phyloP scores from a whole-genome alignment of 257 asterid species.

The Nicotiana otophora region DNA sequence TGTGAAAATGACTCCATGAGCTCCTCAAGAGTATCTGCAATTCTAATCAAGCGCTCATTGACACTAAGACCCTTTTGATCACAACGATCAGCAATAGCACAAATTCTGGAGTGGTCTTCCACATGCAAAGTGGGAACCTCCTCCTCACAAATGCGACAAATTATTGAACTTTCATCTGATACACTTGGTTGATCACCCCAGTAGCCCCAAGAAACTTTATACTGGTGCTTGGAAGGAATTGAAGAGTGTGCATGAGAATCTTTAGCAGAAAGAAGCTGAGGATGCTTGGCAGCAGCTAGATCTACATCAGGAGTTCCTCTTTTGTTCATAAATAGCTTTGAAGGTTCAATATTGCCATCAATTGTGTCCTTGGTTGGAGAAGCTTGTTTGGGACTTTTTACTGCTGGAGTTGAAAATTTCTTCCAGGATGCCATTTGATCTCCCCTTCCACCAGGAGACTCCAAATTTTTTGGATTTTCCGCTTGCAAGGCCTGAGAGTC shows the following conservation, averaged over 20 bases:
- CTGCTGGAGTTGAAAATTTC: slow-evolving; percentile 72
- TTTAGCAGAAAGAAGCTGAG: slow-evolving; percentile 47
- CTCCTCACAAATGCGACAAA: slow-evolving; percentile 98
- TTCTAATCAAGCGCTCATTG: slow-evolving; percentile 76
- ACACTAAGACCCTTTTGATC: slow-evolving; percentile 91
- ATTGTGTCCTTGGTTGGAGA: slow-evolving; percentile 38
- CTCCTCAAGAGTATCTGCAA: slow-evolving; percentile 90
- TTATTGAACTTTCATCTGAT: slow-evolving; percentile 84
- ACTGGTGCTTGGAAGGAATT: slow-evolving; percentile 53
- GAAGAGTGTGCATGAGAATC: slow-evolving; percentile 47
- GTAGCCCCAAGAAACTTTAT: slow-evolving; percentile 76
- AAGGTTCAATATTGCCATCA: slow-evolving; percentile 41
- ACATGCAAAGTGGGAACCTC: slow-evolving; percentile 95
- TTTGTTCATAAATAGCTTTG: slow-evolving; percentile 36
- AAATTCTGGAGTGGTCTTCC: slow-evolving; percentile 95
- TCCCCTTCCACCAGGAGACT: slow-evolving; percentile 53
- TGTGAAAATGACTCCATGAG: slow-evolving; percentile 75
- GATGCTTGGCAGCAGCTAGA: slow-evolving; percentile 50
- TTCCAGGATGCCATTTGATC: slow-evolving; percentile 89
- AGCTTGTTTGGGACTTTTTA: slow-evolving; percentile 64
- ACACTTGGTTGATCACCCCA: slow-evolving; percentile 87
- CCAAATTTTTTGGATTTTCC: slow-evolving; percentile 43
- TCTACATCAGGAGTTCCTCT: slow-evolving; percentile 49
- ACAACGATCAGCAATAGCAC: slow-evolving; percentile 95
- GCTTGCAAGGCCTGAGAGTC: slow-evolving; percentile 34